These are phyloP conservation scores for Seiridium unicorne DNA, from an alignment of 2,329 filamentous ascomycete species.

Conservation along the genomic window DNA sequence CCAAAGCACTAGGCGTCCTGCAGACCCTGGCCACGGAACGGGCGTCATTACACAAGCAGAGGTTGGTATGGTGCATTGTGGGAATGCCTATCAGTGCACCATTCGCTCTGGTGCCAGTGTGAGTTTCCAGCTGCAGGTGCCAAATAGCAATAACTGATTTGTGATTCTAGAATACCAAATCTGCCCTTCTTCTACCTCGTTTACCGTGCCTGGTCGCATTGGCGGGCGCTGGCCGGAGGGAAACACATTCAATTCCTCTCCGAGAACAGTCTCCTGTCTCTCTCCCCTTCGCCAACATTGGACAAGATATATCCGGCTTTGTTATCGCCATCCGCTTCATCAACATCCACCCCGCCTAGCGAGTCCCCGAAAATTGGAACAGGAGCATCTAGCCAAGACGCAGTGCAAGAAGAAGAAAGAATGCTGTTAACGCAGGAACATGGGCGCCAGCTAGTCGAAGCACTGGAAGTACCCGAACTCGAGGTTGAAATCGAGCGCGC, in stretches of 20 bases:
- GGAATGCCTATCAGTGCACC: constrained; percentile 83
- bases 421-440: constrained; percentile 51
- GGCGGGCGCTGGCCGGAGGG: constrained; percentile 80
- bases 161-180: constrained; percentile 70
- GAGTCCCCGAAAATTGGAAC: constrained; percentile 9
- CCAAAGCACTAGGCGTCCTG: constrained; percentile 65
- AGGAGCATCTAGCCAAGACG: constrained; percentile 14
- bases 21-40: constrained; percentile 74
- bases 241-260: constrained; percentile 82
- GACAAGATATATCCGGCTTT: constrained; percentile 66
- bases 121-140: constrained; percentile 36
- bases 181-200: constrained; percentile 95
- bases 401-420: constrained; percentile 35
- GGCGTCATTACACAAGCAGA: constrained; percentile 72
- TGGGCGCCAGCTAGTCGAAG: constrained; percentile 57
- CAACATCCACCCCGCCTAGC: constrained; percentile 20
- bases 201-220: constrained; percentile 91
- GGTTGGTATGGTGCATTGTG: constrained; percentile 76
- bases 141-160: constrained; percentile 12
- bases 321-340: constrained; percentile 22
- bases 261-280: constrained; percentile 66
- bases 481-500: constrained; percentile 73
- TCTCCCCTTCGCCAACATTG: constrained; percentile 65
- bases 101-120: constrained; percentile 83
- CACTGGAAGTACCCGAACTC: constrained; percentile 67